Conservation (phyloP, 2,329 filamentous ascomycete genomes). For the Cytospora piceicola region DNA sequence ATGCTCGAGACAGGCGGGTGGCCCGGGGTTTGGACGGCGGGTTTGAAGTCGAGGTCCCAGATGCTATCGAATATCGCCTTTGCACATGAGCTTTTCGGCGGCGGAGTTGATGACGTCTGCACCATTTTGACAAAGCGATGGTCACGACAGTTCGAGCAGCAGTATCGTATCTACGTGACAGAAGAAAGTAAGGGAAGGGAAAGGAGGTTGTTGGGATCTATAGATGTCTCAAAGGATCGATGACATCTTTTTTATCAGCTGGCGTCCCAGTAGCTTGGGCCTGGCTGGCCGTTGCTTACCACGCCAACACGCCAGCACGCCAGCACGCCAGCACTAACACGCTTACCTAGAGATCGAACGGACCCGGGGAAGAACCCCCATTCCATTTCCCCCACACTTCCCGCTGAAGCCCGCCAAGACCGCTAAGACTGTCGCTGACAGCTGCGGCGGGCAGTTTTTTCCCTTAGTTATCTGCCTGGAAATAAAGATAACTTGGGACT, state of each 20-base stretch:
- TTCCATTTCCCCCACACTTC: background rate
- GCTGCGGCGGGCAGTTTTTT: too few species aligned
- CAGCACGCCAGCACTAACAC: too few species aligned
- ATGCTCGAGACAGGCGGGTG: constrained; percentile 40
- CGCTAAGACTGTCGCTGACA: too few species aligned
- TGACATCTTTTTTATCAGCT: background rate
- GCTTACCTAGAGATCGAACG: too few species aligned
- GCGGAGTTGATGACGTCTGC: background rate
- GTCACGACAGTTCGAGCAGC: background rate
- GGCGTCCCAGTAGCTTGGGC: background rate
- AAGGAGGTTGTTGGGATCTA: background rate
- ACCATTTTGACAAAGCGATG: constrained; percentile 3
- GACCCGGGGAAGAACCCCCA: background rate
- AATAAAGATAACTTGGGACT: too few species aligned
- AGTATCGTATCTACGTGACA: background rate
- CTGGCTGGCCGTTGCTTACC: background rate
- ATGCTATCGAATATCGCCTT: constrained; percentile 15
- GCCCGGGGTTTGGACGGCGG: constrained; percentile 3
- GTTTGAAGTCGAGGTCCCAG: constrained; percentile 19
- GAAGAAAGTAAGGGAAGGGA: background rate
- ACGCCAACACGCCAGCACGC: background rate
- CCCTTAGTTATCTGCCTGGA: background rate
- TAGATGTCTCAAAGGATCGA: background rate
- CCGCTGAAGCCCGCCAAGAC: too few species aligned
- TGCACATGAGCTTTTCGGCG: constrained; percentile 11